A percentile compares a stretch with the other conserved stretches of the same genome.
Evolutionary conservation across 306 rosid genomes (phyloP).

Genomic region (Dryas octopetala): DNA sequence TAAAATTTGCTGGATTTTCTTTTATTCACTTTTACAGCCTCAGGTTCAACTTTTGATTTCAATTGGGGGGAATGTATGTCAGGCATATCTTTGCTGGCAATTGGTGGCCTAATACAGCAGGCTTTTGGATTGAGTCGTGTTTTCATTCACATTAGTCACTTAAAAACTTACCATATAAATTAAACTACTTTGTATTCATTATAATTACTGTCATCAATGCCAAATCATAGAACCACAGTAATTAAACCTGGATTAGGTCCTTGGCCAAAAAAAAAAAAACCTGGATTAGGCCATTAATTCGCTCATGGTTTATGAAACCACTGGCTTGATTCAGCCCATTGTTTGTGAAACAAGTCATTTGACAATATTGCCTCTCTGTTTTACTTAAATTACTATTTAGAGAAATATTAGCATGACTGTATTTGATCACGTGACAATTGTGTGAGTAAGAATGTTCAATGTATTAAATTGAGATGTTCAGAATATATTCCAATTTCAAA

Average conservation of each 20-base stretch:
- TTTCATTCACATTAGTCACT: not conserved
- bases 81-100: not conserved
- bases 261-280: not conserved
- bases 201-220: not conserved
- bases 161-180: not conserved
- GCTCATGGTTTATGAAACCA: not conserved
- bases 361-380: not conserved
- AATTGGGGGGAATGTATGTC: not conserved
- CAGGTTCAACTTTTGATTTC: not conserved
- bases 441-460: not conserved
- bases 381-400: not conserved
- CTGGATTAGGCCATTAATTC: not conserved
- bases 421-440: not conserved
- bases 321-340: not conserved
- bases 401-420: not conserved
- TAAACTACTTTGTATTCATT: not conserved
- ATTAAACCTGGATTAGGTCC: not conserved
- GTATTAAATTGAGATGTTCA: no score
- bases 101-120: not conserved
- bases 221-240: not conserved
- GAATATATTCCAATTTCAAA: no score
- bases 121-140: not conserved
- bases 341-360: not conserved
- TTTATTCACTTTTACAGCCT: not conserved
- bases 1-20: not conserved